Conservation (phyloP, 2,329 filamentous ascomycete genomes). For the Venturia pyrina region DNA sequence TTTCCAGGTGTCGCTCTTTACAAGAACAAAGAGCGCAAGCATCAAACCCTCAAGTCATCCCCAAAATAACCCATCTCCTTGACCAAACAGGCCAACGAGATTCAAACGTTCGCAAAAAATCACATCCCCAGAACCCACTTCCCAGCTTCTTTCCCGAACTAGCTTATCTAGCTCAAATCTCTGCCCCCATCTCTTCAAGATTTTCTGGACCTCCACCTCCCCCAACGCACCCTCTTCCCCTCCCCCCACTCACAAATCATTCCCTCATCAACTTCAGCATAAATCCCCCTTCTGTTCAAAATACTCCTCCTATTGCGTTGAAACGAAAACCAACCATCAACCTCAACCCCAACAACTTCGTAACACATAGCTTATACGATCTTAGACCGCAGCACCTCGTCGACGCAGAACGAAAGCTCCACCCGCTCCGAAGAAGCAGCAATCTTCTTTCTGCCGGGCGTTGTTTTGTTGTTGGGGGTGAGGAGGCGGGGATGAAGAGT, state of each 20-base stretch:
- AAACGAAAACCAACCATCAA: background rate
- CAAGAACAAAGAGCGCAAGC: background rate
- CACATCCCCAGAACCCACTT: background rate
- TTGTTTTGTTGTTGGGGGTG: background rate
- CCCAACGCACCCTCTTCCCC: background rate
- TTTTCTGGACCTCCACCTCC: background rate
- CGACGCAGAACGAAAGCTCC: background rate
- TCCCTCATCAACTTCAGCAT: background rate
- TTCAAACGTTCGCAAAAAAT: background rate
- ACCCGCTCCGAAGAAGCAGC: background rate
- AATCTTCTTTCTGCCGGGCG: background rate
- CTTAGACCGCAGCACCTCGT: background rate
- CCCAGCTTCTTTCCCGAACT: background rate
- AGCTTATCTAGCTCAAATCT: background rate
- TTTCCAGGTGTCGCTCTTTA: background rate
- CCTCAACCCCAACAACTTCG: background rate
- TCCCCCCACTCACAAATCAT: background rate
- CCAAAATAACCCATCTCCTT: background rate
- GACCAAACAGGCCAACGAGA: background rate
- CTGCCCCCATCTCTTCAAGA: background rate
- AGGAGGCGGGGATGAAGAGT: background rate
- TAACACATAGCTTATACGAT: slow-evolving; percentile 1
- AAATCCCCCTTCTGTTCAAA: background rate
- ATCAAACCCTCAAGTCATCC: background rate
- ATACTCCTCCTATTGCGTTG: background rate